Evolutionary conservation across 257 asterid species (phyloP).

Genomic region (Solanum ossicruentum): DNA sequence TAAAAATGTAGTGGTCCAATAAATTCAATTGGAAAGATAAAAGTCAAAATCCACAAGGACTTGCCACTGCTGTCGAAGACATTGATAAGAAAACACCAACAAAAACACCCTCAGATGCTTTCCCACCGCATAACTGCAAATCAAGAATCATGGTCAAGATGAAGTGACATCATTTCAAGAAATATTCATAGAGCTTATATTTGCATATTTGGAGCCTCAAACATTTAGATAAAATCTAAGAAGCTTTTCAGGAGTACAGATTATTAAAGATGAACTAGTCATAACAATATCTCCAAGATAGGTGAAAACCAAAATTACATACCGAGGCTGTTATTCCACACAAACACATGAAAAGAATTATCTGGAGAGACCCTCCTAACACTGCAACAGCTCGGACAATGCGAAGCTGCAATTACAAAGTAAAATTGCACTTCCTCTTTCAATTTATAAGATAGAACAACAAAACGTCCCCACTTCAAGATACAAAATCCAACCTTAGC

Average conservation of each 20-base stretch:
- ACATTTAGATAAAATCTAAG: neutral
- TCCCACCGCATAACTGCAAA: constrained; percentile 73
- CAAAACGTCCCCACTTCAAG: neutral
- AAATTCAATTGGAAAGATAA: constrained; percentile 2
- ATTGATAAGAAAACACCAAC: constrained; percentile 83
- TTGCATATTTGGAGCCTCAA: neutral
- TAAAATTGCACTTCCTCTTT: neutral
- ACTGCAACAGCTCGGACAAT: constrained; percentile 76
- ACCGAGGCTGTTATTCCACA: constrained; percentile 76
- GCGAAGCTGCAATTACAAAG: constrained; percentile 46
- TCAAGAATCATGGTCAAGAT: neutral
- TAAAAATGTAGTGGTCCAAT: neutral
- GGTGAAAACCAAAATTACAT: constrained; percentile 11
- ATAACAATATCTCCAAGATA: neutral
- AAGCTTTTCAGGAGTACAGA: neutral
- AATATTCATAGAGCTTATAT: neutral
- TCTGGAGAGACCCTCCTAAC: constrained; percentile 77
- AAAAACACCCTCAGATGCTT: constrained; percentile 82
- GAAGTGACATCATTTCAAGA: neutral
- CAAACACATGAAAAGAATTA: constrained; percentile 71
- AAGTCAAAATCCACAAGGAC: constrained; percentile 6
- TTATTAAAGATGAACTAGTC: neutral
- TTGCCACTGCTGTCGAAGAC: constrained; percentile 94
- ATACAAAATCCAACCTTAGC: constrained; percentile 46
- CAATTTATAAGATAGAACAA: neutral